phyloP scores from a whole-genome alignment of 176 grass and related monocot species.

The Tuctoria greenei region DNA sequence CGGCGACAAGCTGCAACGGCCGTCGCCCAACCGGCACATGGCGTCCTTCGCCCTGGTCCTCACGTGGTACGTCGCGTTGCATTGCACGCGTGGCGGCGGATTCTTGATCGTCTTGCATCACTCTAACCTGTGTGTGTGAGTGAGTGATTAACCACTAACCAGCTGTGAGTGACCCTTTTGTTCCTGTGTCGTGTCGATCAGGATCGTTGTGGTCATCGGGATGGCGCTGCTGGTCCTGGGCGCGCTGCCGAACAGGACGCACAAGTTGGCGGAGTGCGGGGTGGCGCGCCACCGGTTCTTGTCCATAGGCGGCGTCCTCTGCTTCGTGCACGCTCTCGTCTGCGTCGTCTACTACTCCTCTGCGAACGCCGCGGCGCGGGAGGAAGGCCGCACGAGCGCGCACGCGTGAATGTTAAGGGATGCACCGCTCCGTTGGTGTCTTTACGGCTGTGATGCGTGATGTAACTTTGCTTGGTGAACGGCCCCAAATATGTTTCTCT shows the following conservation, averaged over 20 bases:
- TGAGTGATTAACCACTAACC: not conserved
- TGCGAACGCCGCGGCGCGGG: slow-evolving; percentile 49
- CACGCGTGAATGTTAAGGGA: not conserved
- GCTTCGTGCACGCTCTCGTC: slow-evolving; percentile 75
- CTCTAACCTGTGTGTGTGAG: not conserved
- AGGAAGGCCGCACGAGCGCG: slow-evolving; percentile 31
- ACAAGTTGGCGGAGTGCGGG: slow-evolving; percentile 42
- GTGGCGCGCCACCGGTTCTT: slow-evolving; percentile 64
- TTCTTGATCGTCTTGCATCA: not conserved
- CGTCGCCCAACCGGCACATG: slow-evolving; percentile 61
- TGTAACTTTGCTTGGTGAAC: slow-evolving; percentile 16
- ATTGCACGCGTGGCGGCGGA: not conserved
- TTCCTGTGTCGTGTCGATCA: slow-evolving; percentile 15
- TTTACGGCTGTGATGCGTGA: not conserved
- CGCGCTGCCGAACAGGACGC: slow-evolving; percentile 65
- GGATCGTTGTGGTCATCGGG: slow-evolving; percentile 56
- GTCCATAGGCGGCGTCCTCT: slow-evolving; percentile 67
- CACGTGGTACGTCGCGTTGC: slow-evolving; percentile 50
- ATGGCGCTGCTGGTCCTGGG: slow-evolving; percentile 66
- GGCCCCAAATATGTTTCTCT: too few relatives aligned
- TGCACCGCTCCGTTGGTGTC: not conserved
- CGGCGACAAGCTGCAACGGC: slow-evolving; percentile 8
- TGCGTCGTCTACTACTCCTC: slow-evolving; percentile 77
- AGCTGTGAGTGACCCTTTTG: not conserved
- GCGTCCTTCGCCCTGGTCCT: slow-evolving; percentile 52